phyloP scores from a whole-genome alignment of 495 filamentous ascomycete genomes.

The Daldinia grandis region DNA sequence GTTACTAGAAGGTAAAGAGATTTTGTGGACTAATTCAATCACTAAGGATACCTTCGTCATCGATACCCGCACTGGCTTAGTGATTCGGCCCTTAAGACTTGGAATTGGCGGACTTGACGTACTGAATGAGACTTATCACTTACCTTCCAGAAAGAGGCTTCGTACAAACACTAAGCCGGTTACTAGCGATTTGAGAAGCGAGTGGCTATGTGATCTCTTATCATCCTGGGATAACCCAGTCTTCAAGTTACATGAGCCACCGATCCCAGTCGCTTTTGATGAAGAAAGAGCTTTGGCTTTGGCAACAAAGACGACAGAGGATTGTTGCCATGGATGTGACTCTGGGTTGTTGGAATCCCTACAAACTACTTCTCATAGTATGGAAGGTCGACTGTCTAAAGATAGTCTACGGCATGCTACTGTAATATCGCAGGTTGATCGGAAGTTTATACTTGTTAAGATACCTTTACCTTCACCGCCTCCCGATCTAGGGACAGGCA shows the following conservation, averaged over 20 bases:
- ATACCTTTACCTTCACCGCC: constrained; percentile 45
- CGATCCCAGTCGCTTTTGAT: constrained; percentile 49
- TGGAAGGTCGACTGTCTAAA: constrained; percentile 71
- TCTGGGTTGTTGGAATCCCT: constrained; percentile 38
- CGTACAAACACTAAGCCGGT: constrained; percentile 32
- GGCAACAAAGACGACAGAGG: constrained; percentile 40
- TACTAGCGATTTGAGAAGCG: constrained; percentile 27
- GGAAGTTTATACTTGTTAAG: constrained; percentile 85
- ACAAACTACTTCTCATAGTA: constrained; percentile 28
- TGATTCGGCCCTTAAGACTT: constrained; percentile 37
- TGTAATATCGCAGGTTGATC: constrained; percentile 84
- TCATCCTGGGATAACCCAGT: constrained; percentile 51
- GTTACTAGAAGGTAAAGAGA: constrained; percentile 43
- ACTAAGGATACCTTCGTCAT: constrained; percentile 67
- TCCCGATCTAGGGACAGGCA: not conserved
- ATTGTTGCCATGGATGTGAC: constrained; percentile 22
- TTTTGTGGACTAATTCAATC: constrained; percentile 73
- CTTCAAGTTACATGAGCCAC: constrained; percentile 49
- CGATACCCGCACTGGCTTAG: constrained; percentile 70
- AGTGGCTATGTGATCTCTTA: constrained; percentile 54
- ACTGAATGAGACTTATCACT: constrained; percentile 5
- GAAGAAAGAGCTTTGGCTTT: constrained; percentile 37
- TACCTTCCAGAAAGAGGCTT: constrained; percentile 27
- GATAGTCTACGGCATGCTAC: constrained; percentile 66
- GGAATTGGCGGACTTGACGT: not conserved